Conservation (phyloP, 1,139 yeast species). For the Sugiyamaella novakii region DNA sequence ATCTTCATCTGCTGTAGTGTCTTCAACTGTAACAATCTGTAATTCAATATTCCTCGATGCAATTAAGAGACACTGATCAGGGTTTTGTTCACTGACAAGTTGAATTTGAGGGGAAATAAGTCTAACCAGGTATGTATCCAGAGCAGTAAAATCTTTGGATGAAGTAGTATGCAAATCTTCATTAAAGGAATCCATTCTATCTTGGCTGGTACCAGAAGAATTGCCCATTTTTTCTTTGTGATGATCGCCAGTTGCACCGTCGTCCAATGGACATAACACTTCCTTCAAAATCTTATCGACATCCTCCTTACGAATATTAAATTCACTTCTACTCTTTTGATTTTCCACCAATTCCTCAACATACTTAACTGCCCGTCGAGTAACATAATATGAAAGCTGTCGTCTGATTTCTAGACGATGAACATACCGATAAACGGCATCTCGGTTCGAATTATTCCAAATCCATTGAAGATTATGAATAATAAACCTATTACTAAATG, state of each 20-base stretch:
- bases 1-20: constrained; percentile 50
- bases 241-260: background rate
- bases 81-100: constrained; percentile 64
- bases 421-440: constrained; percentile 62
- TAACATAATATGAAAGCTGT: constrained; percentile 61
- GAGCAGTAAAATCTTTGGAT: constrained; percentile 49
- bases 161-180: constrained; percentile 50
- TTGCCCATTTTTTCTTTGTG: constrained; percentile 7
- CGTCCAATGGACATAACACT: background rate
- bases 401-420: constrained; percentile 60
- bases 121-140: constrained; percentile 68
- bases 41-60: constrained; percentile 73
- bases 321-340: constrained; percentile 13
- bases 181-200: constrained; percentile 52
- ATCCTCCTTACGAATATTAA: constrained; percentile 19
- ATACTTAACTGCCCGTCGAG: constrained; percentile 70
- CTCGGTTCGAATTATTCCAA: constrained; percentile 74
- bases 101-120: constrained; percentile 87
- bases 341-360: constrained; percentile 52
- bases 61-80: constrained; percentile 65
- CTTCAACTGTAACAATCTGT: constrained; percentile 61
- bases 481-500: constrained; percentile 74
- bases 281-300: constrained; percentile 20
- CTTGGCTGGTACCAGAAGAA: constrained; percentile 27
- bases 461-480: constrained; percentile 74